Conservation (phyloP, 352 stramenopile genomes). For the Phytophthora boehmeriae region DNA sequence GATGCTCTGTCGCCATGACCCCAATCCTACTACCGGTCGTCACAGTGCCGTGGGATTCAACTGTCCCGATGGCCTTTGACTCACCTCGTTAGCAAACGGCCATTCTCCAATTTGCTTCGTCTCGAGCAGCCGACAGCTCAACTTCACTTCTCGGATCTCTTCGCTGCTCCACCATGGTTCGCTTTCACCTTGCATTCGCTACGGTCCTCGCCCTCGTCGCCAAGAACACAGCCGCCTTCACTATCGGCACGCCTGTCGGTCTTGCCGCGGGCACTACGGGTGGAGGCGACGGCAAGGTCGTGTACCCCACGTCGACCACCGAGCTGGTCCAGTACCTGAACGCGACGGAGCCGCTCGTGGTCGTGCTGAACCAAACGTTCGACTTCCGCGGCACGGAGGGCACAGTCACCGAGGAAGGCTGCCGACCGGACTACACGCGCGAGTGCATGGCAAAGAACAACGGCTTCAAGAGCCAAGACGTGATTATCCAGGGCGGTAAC, state of each 20-base stretch:
- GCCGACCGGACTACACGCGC: constrained; percentile 34
- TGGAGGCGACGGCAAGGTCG: constrained; percentile 26
- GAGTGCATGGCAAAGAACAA: constrained; percentile 51
- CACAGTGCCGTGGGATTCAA: neutral
- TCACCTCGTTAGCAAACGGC: neutral
- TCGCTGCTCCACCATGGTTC: constrained; percentile 13
- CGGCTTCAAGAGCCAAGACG: constrained; percentile 47
- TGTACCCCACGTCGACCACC: constrained; percentile 35
- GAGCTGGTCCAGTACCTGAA: constrained; percentile 41
- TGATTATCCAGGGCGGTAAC: constrained; percentile 43
- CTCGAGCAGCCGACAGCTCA: constrained; percentile 3
- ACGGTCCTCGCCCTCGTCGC: constrained; percentile 6
- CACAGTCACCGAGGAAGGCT: constrained; percentile 37
- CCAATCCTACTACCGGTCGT: neutral
- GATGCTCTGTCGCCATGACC: neutral
- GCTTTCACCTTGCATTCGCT: constrained; percentile 10
- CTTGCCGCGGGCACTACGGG: constrained; percentile 36
- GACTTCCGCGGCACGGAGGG: constrained; percentile 46
- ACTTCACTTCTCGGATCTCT: neutral
- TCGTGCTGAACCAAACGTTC: constrained; percentile 46
- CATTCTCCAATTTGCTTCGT: constrained; percentile 25
- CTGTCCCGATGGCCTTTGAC: neutral
- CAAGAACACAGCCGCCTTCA: constrained; percentile 20
- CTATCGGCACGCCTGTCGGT: constrained; percentile 24
- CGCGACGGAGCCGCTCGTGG: constrained; percentile 24